These are phyloP conservation scores for Verbena officinalis DNA, from an alignment of 257 asterid genomes.

Conservation along the genomic window DNA sequence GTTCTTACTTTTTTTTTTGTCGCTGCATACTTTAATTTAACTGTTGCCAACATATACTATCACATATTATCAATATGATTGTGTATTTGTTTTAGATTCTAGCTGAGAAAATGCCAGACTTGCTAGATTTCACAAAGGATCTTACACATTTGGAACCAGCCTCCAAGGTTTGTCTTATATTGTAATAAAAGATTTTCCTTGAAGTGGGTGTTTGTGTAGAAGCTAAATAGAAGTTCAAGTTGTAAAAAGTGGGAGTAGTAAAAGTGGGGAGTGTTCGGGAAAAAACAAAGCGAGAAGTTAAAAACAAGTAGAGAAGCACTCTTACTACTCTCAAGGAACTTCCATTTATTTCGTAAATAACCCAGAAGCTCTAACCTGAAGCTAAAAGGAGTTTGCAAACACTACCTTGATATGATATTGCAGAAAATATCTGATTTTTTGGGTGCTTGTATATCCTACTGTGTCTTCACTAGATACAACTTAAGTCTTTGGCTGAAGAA, in stretches of 20 bases:
- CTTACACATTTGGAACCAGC: constrained; percentile 92
- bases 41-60: constrained; percentile 1
- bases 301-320: no score
- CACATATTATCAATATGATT: constrained; percentile 15
- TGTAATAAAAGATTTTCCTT: constrained; percentile 23
- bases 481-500: constrained; percentile 97
- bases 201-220: no score
- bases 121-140: constrained; percentile 90
- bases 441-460: constrained; percentile 30
- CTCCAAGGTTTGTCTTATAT: constrained; percentile 67
- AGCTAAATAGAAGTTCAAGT: no score
- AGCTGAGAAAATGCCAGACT: constrained; percentile 88
- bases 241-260: no score
- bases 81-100: constrained; percentile 52
- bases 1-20: constrained; percentile 12
- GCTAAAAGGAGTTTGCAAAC: no score
- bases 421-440: constrained; percentile 19
- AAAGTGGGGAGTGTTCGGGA: no score
- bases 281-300: no score
- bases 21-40: constrained; percentile 16
- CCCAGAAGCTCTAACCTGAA: no score
- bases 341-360: no score
- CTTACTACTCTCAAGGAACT: no score
- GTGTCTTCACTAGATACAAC: constrained; percentile 67
- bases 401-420: constrained; percentile 27